phyloP scores from a whole-genome alignment of 192 early-diverging fungal species.

The Backusella tarrabulga region DNA sequence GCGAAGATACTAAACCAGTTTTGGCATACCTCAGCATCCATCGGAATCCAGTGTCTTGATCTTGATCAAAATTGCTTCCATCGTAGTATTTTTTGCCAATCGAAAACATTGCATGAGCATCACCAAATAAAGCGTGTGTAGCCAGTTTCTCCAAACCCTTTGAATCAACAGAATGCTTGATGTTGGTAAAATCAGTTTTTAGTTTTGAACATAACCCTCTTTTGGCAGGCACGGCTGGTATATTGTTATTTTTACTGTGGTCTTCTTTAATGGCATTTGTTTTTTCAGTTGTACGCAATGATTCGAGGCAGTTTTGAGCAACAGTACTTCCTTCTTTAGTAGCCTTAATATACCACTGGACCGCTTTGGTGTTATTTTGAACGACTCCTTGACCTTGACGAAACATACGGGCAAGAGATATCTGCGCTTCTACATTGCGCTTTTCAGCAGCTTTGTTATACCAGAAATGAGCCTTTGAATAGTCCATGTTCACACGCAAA shows the following conservation, averaged over 20 bases:
- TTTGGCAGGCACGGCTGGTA: background rate
- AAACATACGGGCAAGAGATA: background rate
- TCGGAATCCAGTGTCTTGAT: background rate
- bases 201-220: background rate
- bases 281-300: background rate
- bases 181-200: background rate
- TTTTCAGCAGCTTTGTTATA: background rate
- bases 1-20: background rate
- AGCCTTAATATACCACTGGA: background rate
- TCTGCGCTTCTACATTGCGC: background rate
- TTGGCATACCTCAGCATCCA: background rate
- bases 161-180: background rate
- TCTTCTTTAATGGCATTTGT: background rate
- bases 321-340: background rate
- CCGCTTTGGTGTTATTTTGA: background rate
- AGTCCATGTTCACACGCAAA: background rate
- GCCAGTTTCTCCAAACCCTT: background rate
- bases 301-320: background rate
- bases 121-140: background rate
- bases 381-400: background rate
- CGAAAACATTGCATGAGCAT: background rate
- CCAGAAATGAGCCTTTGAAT: background rate
- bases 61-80: background rate
- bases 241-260: background rate
- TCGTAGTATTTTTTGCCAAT: background rate